Conservation (phyloP, 805 yeast species). For the Suhomyces vadensis region DNA sequence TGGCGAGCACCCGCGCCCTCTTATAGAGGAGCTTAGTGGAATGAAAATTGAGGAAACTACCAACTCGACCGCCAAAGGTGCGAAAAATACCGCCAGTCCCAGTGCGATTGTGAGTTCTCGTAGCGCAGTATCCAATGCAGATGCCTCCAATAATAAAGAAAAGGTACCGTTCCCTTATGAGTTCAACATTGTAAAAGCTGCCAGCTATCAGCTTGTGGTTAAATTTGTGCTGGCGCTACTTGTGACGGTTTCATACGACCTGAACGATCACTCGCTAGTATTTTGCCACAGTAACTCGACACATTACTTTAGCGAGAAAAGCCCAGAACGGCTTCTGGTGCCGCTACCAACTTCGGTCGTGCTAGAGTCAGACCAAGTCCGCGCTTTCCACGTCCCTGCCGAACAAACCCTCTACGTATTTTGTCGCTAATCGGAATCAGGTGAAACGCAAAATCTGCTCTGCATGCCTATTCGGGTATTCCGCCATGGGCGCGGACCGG, state of each 20-base stretch:
- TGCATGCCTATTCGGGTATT: not conserved
- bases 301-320: conserved; percentile 14
- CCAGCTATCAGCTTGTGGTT: not conserved
- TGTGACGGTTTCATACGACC: conserved; percentile 6
- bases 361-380: not conserved
- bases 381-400: not conserved
- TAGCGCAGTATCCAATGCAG: too few species aligned
- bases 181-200: conserved; percentile 1
- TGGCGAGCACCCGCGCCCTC: conserved; percentile 30
- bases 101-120: not conserved
- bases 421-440: not conserved
- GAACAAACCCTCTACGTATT: conserved; percentile 1
- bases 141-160: not conserved
- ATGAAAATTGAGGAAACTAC: conserved; percentile 6
- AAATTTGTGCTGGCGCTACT: not conserved
- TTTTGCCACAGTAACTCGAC: conserved; percentile 15
- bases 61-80: not conserved
- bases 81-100: too few species aligned
- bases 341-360: not conserved
- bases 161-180: not conserved
- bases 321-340: conserved; percentile 10
- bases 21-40: conserved; percentile 56
- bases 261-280: conserved; percentile 9
- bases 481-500: conserved; percentile 1
- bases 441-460: conserved; percentile 2